Evolutionary conservation across 345 rosid genomes (phyloP).

Genomic region (Microcos paniculata): DNA sequence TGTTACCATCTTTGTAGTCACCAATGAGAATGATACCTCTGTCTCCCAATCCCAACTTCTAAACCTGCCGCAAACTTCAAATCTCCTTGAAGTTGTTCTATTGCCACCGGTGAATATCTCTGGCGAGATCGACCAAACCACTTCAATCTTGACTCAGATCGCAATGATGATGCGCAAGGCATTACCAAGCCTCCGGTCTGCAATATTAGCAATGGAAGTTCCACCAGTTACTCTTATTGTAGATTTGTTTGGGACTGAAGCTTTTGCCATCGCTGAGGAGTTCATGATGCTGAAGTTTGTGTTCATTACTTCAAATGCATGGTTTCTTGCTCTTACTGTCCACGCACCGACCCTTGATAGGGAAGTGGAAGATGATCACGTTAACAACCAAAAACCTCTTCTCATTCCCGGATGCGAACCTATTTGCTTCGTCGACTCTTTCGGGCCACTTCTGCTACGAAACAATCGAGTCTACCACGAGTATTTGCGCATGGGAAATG

Average conservation of each 20-base stretch:
- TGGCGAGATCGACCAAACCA: conserved; percentile 19
- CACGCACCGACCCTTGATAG: conserved; percentile 38
- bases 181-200: conserved; percentile 43
- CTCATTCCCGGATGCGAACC: conserved; percentile 56
- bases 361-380: conserved; percentile 17
- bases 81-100: conserved; percentile 30
- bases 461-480: conserved; percentile 21
- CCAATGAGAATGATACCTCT: conserved; percentile 28
- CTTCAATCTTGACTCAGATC: conserved; percentile 34
- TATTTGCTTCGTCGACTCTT: conserved; percentile 38
- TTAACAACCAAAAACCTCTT: conserved; percentile 21
- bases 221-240: conserved; percentile 47
- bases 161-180: conserved; percentile 38
- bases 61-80: conserved; percentile 7
- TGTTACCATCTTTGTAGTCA: conserved; percentile 47
- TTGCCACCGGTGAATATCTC: conserved; percentile 44
- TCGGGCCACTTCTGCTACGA: conserved; percentile 32
- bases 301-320: conserved; percentile 47
- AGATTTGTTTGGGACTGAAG: conserved; percentile 57
- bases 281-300: conserved; percentile 49
- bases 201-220: conserved; percentile 33
- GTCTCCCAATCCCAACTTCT: conserved; percentile 30
- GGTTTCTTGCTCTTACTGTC: conserved; percentile 49
- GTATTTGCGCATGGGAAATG: conserved; percentile 13
- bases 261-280: conserved; percentile 43